Evolutionary conservation across 2,329 filamentous ascomycete species (phyloP).

Genomic region (Paramyrothecium roridum): DNA sequence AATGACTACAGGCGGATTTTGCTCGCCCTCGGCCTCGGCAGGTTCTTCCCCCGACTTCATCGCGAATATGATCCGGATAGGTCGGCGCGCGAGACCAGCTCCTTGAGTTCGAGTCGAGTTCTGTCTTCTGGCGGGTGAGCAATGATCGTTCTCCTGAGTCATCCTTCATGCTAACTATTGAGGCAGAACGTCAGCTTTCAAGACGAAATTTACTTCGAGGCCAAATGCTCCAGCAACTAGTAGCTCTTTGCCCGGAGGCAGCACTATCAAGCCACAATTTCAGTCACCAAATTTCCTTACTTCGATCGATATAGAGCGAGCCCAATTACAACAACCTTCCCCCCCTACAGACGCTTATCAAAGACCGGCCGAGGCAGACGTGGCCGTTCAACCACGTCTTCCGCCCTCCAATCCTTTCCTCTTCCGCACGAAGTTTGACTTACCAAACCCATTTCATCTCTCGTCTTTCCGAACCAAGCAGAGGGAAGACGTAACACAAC

Average conservation of each 20-base stretch:
- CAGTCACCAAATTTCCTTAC: conserved; percentile 5
- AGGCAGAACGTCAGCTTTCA: background rate
- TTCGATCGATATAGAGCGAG: conserved; percentile 1
- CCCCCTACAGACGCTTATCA: background rate
- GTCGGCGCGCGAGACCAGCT: conserved; percentile 12
- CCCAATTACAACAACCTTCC: background rate
- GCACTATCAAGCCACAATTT: background rate
- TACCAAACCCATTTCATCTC: conserved; percentile 17
- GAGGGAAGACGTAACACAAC: background rate
- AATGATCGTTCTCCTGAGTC: no score
- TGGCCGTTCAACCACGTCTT: conserved; percentile 6
- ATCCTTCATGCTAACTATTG: background rate
- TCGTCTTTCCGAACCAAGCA: conserved; percentile 10
- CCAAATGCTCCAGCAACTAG: background rate
- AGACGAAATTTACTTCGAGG: background rate
- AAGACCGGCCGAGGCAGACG: background rate
- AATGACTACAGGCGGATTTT: conserved; percentile 42
- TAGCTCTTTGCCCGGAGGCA: background rate
- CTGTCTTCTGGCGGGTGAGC: background rate
- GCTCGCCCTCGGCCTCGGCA: conserved; percentile 38
- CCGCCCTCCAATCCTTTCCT: conserved; percentile 26
- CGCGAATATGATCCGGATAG: conserved; percentile 35
- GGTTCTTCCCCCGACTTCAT: conserved; percentile 37
- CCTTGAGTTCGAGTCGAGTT: conserved; percentile 14
- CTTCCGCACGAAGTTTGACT: conserved; percentile 27